Evolutionary conservation across 179 eudicot species (phyloP).

Genomic region (Gypsophila paniculata): DNA sequence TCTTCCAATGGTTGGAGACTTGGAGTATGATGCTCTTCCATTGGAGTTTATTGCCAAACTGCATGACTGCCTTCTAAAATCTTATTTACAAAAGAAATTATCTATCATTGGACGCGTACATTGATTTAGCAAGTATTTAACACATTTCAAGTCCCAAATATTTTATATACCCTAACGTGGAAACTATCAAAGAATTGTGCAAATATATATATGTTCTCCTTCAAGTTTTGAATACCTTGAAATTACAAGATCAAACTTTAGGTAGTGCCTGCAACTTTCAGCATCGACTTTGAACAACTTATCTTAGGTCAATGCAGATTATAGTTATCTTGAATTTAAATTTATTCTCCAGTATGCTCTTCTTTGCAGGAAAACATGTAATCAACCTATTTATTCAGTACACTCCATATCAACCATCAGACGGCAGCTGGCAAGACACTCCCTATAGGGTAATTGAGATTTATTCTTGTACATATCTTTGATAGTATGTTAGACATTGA

Average conservation of each 20-base stretch:
- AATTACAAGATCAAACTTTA: neutral
- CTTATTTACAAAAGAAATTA: neutral
- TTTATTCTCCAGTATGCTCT: neutral
- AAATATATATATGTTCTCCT: neutral
- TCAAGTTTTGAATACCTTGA: neutral
- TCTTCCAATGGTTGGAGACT: neutral
- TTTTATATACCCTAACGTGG: neutral
- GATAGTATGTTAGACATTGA: neutral
- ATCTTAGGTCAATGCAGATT: neutral
- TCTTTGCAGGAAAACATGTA: conserved; percentile 71
- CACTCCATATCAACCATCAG: conserved; percentile 85
- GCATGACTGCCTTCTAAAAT: neutral
- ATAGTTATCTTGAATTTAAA: neutral
- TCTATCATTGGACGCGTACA: conserved; percentile 3
- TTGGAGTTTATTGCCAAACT: neutral
- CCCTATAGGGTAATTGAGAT: conserved; percentile 66
- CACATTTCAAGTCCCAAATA: neutral
- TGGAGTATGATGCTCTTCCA: conserved; percentile 4
- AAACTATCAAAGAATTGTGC: neutral
- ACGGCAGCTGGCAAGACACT: conserved; percentile 91
- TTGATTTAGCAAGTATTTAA: neutral
- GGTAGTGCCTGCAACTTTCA: neutral
- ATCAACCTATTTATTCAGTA: conserved; percentile 81
- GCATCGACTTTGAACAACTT: neutral
- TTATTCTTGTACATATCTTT: neutral